Evolutionary conservation across 768 basidiomycete species (phyloP).

Genomic region (Pseudohyphozyma bogoriensis): DNA sequence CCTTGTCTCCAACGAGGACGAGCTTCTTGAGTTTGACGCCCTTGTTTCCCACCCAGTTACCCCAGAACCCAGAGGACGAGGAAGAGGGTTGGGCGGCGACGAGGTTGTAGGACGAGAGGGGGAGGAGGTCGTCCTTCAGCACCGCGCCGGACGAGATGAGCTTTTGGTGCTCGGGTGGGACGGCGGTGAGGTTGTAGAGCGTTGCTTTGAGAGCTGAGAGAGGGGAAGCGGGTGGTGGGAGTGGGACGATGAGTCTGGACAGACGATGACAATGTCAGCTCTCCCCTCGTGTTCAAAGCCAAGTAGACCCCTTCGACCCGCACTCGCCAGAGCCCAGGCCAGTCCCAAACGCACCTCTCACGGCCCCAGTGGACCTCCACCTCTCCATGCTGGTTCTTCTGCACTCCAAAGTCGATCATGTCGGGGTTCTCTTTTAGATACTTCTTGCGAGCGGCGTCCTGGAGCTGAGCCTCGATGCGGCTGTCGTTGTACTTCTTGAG

Average conservation of each 20-base stretch:
- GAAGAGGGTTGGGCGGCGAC: not conserved
- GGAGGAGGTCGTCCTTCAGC: constrained; percentile 68
- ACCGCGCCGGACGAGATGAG: constrained; percentile 82
- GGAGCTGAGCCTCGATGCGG: too few species aligned
- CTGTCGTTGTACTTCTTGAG: too few species aligned
- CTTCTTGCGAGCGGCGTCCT: too few species aligned
- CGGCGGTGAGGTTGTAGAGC: constrained; percentile 63
- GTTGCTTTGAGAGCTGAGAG: constrained; percentile 52
- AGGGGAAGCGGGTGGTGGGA: constrained; percentile 52
- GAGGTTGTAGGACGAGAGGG: constrained; percentile 34
- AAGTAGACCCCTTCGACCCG: not conserved
- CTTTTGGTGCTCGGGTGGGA: constrained; percentile 55
- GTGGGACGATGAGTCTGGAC: constrained; percentile 45
- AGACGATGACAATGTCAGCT: not conserved
- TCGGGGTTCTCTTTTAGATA: too few species aligned
- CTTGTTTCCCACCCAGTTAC: constrained; percentile 6
- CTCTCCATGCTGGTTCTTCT: constrained; percentile 1
- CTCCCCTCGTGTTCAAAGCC: not conserved
- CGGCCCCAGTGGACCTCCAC: constrained; percentile 34
- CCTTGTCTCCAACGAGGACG: constrained; percentile 23
- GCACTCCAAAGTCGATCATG: not conserved
- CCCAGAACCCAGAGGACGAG: not conserved
- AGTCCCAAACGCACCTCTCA: constrained; percentile 26
- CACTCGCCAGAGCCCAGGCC: not conserved
- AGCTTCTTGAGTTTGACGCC: constrained; percentile 22